phyloP scores from a whole-genome alignment of 163 green algal species.

The Scenedesmus sp. region DNA sequence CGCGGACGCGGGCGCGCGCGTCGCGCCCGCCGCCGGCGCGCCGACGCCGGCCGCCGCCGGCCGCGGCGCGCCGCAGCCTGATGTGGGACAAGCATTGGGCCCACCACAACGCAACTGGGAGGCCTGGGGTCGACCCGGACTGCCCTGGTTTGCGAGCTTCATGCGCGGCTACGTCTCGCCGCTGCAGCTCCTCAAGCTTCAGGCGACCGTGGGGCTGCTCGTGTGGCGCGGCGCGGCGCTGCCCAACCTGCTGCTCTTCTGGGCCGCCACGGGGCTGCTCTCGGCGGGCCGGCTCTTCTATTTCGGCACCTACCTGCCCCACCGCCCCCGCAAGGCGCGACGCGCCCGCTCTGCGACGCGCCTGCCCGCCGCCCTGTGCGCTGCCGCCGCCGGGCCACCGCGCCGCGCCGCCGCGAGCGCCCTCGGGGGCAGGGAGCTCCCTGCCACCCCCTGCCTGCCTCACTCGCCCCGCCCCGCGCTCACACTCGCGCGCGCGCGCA shows the following conservation, averaged over 20 bases:
- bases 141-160: conserved; percentile 41
- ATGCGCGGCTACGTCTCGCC: conserved; percentile 37
- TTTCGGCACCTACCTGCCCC: conserved; percentile 40
- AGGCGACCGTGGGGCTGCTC: not conserved
- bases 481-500: no score
- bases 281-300: conserved; percentile 47
- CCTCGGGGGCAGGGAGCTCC: no score
- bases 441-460: no score
- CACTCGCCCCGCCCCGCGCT: no score
- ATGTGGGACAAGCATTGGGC: conserved; percentile 47
- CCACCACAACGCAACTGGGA: conserved; percentile 40
- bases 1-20: no score
- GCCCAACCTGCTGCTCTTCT: conserved; percentile 37
- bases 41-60: no score
- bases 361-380: no score
- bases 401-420: no score
- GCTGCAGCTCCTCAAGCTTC: conserved; percentile 29
- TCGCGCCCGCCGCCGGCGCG: no score
- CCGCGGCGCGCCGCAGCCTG: conserved; percentile 17
- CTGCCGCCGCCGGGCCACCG: no score
- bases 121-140: conserved; percentile 25
- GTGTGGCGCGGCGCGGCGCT: not conserved
- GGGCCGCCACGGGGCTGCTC: conserved; percentile 4
- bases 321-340: conserved; percentile 25
- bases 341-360: no score